phyloP scores from a whole-genome alignment of 73 alveolate species.

The Diophrys sp. region DNA sequence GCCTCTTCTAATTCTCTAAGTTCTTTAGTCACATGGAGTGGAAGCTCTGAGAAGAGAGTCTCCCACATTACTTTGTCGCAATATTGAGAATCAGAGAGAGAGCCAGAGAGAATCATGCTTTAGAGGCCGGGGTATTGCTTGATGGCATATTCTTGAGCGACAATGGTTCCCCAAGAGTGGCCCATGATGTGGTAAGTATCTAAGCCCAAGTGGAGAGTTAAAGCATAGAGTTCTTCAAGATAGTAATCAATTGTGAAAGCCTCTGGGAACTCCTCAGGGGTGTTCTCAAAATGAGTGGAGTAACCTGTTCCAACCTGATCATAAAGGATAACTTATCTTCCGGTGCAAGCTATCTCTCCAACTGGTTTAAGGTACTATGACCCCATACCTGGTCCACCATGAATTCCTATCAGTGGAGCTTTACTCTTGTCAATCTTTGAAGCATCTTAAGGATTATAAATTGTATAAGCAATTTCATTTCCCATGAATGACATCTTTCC shows the following conservation, averaged over 20 bases:
- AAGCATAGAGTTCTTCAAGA: neutral
- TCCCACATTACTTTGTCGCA: neutral
- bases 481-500: no score
- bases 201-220: neutral
- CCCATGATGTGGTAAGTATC: neutral
- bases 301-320: slow-evolving; percentile 8
- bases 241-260: slow-evolving; percentile 4
- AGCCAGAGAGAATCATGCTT: neutral
- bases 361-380: neutral
- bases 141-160: slow-evolving; percentile 9
- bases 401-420: neutral
- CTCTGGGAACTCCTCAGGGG: neutral
- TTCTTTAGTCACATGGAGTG: neutral
- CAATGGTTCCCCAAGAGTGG: slow-evolving; percentile 13
- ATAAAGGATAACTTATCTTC: neutral
- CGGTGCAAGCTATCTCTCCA: neutral
- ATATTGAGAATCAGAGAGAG: slow-evolving; percentile 3
- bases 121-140: neutral
- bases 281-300: neutral
- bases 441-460: no score
- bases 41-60: neutral
- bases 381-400: slow-evolving; percentile 9
- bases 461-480: no score
- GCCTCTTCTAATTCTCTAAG: neutral
- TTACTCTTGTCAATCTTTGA: no score